Conservation (phyloP, 140 eudicot genomes). For the Senecio squalidus region DNA sequence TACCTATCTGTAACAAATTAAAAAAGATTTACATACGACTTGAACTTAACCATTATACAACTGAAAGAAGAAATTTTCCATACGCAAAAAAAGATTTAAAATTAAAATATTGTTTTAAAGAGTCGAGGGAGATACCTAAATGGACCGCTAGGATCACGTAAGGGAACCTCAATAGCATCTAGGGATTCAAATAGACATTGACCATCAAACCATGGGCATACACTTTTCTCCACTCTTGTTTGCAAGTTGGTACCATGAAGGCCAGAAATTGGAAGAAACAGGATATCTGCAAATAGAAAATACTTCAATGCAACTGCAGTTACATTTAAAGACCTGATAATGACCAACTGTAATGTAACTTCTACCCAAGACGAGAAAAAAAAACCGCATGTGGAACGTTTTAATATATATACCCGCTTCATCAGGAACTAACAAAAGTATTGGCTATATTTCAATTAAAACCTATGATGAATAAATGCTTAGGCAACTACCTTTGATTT, state of each 20-base stretch:
- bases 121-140: constrained; percentile 50
- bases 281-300: constrained; percentile 57
- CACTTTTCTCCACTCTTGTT: constrained; percentile 54
- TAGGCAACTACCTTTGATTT: too few species aligned
- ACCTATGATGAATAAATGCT: too few species aligned
- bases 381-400: not conserved
- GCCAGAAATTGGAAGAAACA: constrained; percentile 93
- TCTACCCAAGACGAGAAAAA: too few species aligned
- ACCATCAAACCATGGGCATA: constrained; percentile 88
- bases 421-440: too few species aligned
- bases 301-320: not conserved
- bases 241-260: constrained; percentile 75
- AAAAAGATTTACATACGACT: too few species aligned
- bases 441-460: too few species aligned
- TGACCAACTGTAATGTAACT: too few species aligned
- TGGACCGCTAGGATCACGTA: constrained; percentile 84
- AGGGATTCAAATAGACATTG: constrained; percentile 91
- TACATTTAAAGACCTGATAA: too few species aligned
- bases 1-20: too few species aligned
- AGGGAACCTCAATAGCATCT: constrained; percentile 77
- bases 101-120: not conserved
- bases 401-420: not conserved
- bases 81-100: not conserved
- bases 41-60: too few species aligned
- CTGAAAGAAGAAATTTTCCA: not conserved